Evolutionary conservation across 805 yeast species (phyloP).

Genomic region (Jamesozyma piceae): DNA sequence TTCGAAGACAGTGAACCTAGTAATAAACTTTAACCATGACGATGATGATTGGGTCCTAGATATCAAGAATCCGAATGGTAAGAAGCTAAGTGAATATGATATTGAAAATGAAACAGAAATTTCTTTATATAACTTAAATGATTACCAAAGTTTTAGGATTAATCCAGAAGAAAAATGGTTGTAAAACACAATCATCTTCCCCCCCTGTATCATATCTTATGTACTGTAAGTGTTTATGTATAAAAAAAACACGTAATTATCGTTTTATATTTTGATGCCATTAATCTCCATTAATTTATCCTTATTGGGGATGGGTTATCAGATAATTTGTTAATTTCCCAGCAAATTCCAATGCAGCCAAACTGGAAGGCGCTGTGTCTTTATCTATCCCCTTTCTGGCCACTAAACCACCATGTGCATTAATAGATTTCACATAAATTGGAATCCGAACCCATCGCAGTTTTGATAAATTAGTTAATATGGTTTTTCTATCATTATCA

Average conservation of each 20-base stretch:
- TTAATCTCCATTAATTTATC: too few relatives aligned
- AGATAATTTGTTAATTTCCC: slow-evolving; percentile 20
- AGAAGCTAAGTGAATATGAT: slow-evolving; percentile 43
- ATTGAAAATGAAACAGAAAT: slow-evolving; percentile 86
- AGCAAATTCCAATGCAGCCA: slow-evolving; percentile 24
- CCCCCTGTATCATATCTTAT: too few relatives aligned
- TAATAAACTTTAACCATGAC: slow-evolving; percentile 79
- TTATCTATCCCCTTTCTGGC: slow-evolving; percentile 55
- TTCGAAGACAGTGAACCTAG: slow-evolving; percentile 84
- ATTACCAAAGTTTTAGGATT: slow-evolving; percentile 56
- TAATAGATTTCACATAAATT: slow-evolving; percentile 57
- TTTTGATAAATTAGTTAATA: slow-evolving; percentile 46
- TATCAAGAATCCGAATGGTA: slow-evolving; percentile 28
- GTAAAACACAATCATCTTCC: background rate
- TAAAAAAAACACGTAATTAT: too few relatives aligned
- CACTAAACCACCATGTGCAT: slow-evolving; percentile 82
- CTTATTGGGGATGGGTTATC: slow-evolving; percentile 2
- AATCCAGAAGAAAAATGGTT: slow-evolving; percentile 92
- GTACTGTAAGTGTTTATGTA: too few relatives aligned
- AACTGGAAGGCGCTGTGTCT: slow-evolving; percentile 21
- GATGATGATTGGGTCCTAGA: slow-evolving; percentile 60
- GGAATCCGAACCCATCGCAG: slow-evolving; percentile 74
- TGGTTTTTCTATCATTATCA: slow-evolving; percentile 32
- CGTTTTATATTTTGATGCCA: too few relatives aligned
- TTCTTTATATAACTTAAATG: slow-evolving; percentile 63